A percentile compares a stretch with the other conserved stretches of the same genome.
Conservation (phyloP, 78 protist genomes). For the Dictyostelium brefeldianum region DNA sequence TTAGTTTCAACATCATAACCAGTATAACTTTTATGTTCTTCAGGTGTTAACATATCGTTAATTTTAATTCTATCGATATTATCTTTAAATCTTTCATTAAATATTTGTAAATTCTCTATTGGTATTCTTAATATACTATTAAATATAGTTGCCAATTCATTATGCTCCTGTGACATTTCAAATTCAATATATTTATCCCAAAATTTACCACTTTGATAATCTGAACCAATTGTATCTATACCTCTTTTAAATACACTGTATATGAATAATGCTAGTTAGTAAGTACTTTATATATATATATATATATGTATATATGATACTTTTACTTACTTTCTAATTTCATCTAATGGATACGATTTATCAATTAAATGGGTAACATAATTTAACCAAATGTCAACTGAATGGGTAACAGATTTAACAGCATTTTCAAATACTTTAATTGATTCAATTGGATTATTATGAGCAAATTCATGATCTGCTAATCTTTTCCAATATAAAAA, state of each 20-base stretch:
- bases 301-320: no score
- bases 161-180: conserved; percentile 8
- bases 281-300: not conserved
- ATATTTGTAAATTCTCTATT: conserved; percentile 22
- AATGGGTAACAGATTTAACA: not conserved
- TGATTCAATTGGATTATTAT: not conserved
- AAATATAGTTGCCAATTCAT: conserved; percentile 13
- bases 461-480: conserved; percentile 20
- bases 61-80: conserved; percentile 6
- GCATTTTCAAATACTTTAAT: conserved; percentile 10
- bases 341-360: not conserved
- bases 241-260: conserved; percentile 26
- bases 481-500: conserved; percentile 38
- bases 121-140: conserved; percentile 29
- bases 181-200: conserved; percentile 40
- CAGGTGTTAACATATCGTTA: conserved; percentile 1
- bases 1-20: not conserved
- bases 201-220: conserved; percentile 22
- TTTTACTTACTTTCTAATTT: not conserved
- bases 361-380: conserved; percentile 7
- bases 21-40: not conserved
- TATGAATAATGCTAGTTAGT: not conserved
- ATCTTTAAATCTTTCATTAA: conserved; percentile 32
- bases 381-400: conserved; percentile 28
- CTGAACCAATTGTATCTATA: conserved; percentile 5